phyloP scores from a whole-genome alignment of 2,329 filamentous ascomycete genomes.

The Colletotrichum higginsianum region DNA sequence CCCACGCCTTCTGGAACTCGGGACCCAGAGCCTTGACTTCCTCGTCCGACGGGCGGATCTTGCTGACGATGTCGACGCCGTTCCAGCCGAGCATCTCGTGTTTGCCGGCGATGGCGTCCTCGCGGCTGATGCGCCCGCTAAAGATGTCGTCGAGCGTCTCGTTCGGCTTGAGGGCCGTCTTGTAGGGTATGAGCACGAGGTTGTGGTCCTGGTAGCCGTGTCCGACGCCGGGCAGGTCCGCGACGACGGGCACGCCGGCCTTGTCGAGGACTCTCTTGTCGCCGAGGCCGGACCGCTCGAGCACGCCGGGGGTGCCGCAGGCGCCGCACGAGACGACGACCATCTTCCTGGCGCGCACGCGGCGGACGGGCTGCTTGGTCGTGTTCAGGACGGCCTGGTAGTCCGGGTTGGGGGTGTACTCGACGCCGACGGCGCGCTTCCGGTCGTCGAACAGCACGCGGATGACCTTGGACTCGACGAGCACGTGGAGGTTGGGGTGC shows the following conservation, averaged over 20 bases:
- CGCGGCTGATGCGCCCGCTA: conserved; percentile 43
- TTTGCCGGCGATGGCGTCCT: conserved; percentile 45
- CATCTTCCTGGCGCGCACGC: conserved; percentile 60
- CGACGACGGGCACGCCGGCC: conserved; percentile 44
- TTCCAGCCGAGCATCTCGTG: conserved; percentile 67
- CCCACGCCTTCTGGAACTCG: conserved; percentile 65
- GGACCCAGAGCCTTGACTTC: conserved; percentile 66
- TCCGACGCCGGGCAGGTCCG: conserved; percentile 46
- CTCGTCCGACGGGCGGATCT: conserved; percentile 66
- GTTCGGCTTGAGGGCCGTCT: conserved; percentile 57
- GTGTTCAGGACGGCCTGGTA: conserved; percentile 45
- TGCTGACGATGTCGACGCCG: conserved; percentile 65
- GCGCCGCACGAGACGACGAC: conserved; percentile 61
- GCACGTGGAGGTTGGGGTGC: conserved; percentile 51
- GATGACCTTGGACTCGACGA: conserved; percentile 51
- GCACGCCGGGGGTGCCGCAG: conserved; percentile 60
- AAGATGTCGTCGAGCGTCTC: conserved; percentile 59
- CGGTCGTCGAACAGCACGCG: conserved; percentile 61
- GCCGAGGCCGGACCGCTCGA: conserved; percentile 68
- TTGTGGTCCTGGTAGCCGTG: conserved; percentile 65
- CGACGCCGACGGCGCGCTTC: conserved; percentile 70
- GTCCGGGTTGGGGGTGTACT: conserved; percentile 64
- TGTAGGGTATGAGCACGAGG: conserved; percentile 65
- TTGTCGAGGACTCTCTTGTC: conserved; percentile 49
- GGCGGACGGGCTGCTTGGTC: conserved; percentile 31